Percentiles rank a stretch among this genome's conserved stretches.
Conservation (phyloP, 2,329 filamentous ascomycete species). For the Aspergillus luchuensis region DNA sequence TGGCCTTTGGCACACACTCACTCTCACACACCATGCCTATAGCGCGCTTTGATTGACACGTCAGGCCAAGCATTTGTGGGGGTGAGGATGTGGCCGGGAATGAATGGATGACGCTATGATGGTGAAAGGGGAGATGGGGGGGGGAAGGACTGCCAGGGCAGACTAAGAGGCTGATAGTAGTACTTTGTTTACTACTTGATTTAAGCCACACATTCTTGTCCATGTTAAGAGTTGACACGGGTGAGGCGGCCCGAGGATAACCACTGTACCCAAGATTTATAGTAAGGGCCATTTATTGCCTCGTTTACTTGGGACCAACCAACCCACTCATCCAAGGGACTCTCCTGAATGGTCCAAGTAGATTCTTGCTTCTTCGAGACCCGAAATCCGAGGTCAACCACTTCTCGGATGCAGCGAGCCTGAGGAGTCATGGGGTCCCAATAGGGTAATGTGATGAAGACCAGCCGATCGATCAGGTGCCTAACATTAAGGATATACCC, state of each 20-base stretch:
- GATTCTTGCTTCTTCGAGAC: neutral
- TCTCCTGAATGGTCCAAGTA: neutral
- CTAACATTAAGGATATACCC: neutral
- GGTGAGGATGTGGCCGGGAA: neutral
- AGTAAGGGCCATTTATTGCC: too few species aligned
- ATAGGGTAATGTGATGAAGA: constrained; percentile 5
- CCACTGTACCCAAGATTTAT: neutral
- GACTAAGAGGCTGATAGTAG: neutral
- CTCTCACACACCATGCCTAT: neutral
- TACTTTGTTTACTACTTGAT: neutral
- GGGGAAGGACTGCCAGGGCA: neutral
- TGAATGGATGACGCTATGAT: neutral
- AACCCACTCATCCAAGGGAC: neutral
- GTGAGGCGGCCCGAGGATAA: neutral
- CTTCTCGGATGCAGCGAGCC: neutral
- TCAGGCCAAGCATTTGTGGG: constrained; percentile 1
- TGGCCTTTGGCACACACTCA: neutral
- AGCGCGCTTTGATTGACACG: constrained; percentile 4
- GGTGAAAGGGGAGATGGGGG: neutral
- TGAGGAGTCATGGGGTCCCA: constrained; percentile 6
- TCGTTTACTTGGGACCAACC: too few species aligned
- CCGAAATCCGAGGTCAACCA: neutral
- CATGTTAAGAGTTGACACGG: neutral
- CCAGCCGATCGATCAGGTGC: constrained; percentile 11
- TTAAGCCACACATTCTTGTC: too few species aligned